A percentile compares a stretch with the other conserved stretches of the same genome.
Evolutionary conservation across 345 rosid genomes (phyloP).

Genomic region (Citrus inodora): DNA sequence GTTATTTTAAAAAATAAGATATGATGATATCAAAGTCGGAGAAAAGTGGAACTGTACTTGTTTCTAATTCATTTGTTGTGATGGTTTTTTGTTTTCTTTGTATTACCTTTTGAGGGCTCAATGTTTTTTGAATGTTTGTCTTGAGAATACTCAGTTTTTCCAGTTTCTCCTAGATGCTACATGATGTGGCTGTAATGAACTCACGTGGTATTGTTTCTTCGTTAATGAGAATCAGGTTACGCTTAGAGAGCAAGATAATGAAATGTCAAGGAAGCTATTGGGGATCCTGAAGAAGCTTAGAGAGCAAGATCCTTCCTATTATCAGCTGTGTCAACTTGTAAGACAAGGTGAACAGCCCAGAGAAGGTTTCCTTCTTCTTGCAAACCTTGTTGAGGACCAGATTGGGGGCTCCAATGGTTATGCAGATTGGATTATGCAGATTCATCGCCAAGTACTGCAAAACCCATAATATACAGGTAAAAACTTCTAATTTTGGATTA

Average conservation of each 20-base stretch:
- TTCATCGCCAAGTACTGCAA: slow-evolving; percentile 90
- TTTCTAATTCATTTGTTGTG: background rate
- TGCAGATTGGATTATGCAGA: slow-evolving; percentile 76
- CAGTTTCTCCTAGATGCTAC: background rate
- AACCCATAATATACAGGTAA: slow-evolving; percentile 52
- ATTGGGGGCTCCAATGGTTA: slow-evolving; percentile 72
- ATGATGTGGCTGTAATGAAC: background rate
- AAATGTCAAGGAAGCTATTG: slow-evolving; percentile 83
- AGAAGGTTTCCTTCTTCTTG: slow-evolving; percentile 80
- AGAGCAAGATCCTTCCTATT: slow-evolving; percentile 66
- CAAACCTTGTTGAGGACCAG: slow-evolving; percentile 84
- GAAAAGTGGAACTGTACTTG: background rate
- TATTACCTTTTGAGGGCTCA: background rate
- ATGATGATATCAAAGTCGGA: background rate
- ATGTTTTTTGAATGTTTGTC: background rate
- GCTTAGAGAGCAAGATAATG: slow-evolving; percentile 55
- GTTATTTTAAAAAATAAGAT: background rate
- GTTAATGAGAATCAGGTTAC: slow-evolving; percentile 50
- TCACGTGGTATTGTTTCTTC: background rate
- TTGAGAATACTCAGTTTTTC: background rate
- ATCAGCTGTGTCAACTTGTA: slow-evolving; percentile 69
- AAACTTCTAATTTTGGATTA: background rate
- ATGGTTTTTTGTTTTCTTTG: background rate
- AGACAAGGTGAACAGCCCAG: slow-evolving; percentile 99
- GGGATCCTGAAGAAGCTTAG: slow-evolving; percentile 60